Evolutionary conservation across 768 basidiomycete species (phyloP).

Genomic region (Tylopilus subfusipes): DNA sequence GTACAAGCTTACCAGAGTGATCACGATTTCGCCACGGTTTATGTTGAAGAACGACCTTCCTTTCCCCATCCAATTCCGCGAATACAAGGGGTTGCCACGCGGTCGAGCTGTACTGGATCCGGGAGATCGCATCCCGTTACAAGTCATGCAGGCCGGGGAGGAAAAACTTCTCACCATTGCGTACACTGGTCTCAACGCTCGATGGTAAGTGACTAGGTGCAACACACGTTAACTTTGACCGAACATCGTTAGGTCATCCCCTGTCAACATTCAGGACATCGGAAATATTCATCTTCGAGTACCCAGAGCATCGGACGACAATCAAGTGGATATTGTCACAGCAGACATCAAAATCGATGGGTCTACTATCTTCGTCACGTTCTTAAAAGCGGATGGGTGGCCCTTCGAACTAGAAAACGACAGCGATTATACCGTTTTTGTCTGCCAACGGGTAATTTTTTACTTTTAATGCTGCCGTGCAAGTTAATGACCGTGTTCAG

Average conservation of each 20-base stretch:
- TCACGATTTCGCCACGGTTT: conserved; percentile 89
- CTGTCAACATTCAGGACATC: conserved; percentile 89
- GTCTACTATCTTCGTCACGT: conserved; percentile 83
- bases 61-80: conserved; percentile 73
- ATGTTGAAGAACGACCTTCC: conserved; percentile 78
- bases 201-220: conserved; percentile 56
- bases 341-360: conserved; percentile 81
- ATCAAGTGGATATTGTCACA: conserved; percentile 54
- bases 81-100: conserved; percentile 69
- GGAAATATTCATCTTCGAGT: conserved; percentile 78
- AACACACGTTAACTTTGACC: conserved; percentile 1
- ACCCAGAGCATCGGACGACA: conserved; percentile 36
- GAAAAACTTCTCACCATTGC: conserved; percentile 82
- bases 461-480: not conserved
- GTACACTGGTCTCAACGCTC: conserved; percentile 77
- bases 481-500: conserved; percentile 33
- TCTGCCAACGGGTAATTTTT: conserved; percentile 69
- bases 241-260: conserved; percentile 67
- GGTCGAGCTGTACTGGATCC: conserved; percentile 61
- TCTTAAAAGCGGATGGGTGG: conserved; percentile 68
- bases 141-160: conserved; percentile 59
- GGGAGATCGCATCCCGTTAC: conserved; percentile 66
- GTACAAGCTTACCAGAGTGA: conserved; percentile 93
- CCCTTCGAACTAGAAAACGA: conserved; percentile 91
- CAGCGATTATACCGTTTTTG: conserved; percentile 62